Conservation (phyloP, 495 filamentous ascomycete genomes). For the Staphylotrichum longicolle region DNA sequence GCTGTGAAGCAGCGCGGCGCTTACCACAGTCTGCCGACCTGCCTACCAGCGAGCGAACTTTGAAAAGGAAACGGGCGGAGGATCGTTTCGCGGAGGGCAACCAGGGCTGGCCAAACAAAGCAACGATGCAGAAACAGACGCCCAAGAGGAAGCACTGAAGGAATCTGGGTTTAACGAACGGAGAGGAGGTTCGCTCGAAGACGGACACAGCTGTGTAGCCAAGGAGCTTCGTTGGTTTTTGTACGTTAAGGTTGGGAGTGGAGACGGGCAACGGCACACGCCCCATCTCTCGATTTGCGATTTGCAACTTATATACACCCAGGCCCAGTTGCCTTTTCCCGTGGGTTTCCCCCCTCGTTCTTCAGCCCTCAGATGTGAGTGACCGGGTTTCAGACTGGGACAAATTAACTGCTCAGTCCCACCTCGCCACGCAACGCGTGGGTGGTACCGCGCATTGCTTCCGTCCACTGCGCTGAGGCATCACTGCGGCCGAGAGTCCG, state of each 20-base stretch:
- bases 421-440: no score
- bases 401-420: no score
- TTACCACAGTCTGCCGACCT: not conserved
- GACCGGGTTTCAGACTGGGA: no score
- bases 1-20: slow-evolving; percentile 15
- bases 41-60: slow-evolving; percentile 10
- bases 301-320: not conserved
- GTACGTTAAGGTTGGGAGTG: not conserved
- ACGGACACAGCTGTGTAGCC: not conserved
- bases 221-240: not conserved
- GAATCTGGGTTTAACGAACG: not conserved
- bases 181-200: not conserved
- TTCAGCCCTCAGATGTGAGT: no score
- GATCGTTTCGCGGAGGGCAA: slow-evolving; percentile 1
- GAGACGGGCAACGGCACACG: not conserved
- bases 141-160: not conserved
- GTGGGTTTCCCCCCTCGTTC: not conserved
- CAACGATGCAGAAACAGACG: not conserved
- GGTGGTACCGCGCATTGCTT: no score
- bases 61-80: slow-evolving; percentile 19
- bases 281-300: not conserved
- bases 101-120: slow-evolving; percentile 9
- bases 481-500: no score
- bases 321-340: not conserved
- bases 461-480: no score